These are phyloP conservation scores for Silene noctiflora DNA, from an alignment of 179 eudicot genomes.

Conservation along the genomic window DNA sequence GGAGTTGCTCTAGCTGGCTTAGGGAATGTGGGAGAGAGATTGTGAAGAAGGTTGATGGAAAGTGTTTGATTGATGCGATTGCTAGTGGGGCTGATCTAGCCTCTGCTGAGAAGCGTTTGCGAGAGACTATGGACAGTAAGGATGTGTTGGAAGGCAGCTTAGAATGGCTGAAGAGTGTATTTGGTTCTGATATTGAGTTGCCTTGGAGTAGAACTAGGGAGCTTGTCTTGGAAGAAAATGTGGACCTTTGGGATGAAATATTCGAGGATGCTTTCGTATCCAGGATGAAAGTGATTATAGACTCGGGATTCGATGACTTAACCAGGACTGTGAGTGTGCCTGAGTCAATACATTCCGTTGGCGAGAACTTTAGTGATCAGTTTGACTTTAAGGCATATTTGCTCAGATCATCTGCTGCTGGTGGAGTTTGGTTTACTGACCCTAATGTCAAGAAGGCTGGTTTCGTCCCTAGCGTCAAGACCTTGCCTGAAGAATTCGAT, in stretches of 20 bases:
- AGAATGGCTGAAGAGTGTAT: slow-evolving; percentile 83
- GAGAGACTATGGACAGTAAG: slow-evolving; percentile 88
- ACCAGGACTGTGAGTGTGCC: slow-evolving; percentile 48
- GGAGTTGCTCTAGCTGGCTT: slow-evolving; percentile 76
- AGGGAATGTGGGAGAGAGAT: slow-evolving; percentile 85
- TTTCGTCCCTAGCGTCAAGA: slow-evolving; percentile 41
- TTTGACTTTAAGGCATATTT: slow-evolving; percentile 55
- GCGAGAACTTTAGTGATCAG: slow-evolving; percentile 34
- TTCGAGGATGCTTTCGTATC: slow-evolving; percentile 85
- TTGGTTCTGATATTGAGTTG: slow-evolving; percentile 92
- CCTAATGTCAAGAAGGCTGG: slow-evolving; percentile 51
- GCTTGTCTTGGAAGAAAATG: slow-evolving; percentile 80
- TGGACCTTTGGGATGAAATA: slow-evolving; percentile 91
- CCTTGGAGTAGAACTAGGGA: slow-evolving; percentile 95
- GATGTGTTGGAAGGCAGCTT: slow-evolving; percentile 86
- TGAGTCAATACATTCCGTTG: slow-evolving; percentile 50
- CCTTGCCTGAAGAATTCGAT: slow-evolving; percentile 55
- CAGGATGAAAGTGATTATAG: slow-evolving; percentile 76
- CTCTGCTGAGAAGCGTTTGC: slow-evolving; percentile 70
- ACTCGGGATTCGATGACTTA: slow-evolving; percentile 52
- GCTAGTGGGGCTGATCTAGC: slow-evolving; percentile 72
- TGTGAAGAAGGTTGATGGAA: slow-evolving; percentile 61
- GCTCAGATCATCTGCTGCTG: slow-evolving; percentile 53
- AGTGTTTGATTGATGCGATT: slow-evolving; percentile 71
- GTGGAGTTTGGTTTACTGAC: slow-evolving; percentile 88